phyloP scores from a whole-genome alignment of 2,329 filamentous ascomycete species.

The Sporothrix variecibatus region DNA sequence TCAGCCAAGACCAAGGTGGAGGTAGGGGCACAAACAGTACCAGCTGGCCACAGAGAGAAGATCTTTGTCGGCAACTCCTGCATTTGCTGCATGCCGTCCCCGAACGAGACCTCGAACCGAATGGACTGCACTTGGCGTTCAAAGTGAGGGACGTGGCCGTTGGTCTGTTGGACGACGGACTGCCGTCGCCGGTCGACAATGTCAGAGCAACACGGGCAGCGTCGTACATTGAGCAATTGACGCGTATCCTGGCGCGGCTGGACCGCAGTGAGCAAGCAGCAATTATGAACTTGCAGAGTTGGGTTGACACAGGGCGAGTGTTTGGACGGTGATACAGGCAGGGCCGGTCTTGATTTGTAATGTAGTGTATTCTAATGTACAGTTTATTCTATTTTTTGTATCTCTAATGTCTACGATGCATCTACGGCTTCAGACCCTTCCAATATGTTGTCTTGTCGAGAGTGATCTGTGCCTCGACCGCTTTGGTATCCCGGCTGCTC shows the following conservation, averaged over 20 bases:
- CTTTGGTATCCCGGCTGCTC: background rate
- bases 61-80: slow-evolving; percentile 42
- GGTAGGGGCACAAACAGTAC: background rate
- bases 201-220: background rate
- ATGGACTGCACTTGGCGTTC: slow-evolving; percentile 41
- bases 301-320: slow-evolving; percentile 34
- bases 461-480: background rate
- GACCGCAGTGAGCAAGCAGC: slow-evolving; percentile 40
- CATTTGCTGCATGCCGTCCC: slow-evolving; percentile 41
- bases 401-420: no score
- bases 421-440: background rate
- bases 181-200: background rate
- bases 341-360: background rate
- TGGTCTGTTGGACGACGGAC: slow-evolving; percentile 13
- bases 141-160: slow-evolving; percentile 43
- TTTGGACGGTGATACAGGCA: background rate
- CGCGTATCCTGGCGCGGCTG: slow-evolving; percentile 35
- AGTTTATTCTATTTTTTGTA: background rate
- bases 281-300: slow-evolving; percentile 37
- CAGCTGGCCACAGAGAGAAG: slow-evolving; percentile 41
- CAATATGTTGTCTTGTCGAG: background rate
- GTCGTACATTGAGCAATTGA: slow-evolving; percentile 38
- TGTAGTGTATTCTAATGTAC: background rate
- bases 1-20: slow-evolving; percentile 2
- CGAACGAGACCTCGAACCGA: slow-evolving; percentile 38